These are phyloP conservation scores for Diplodia scrobiculata DNA, from an alignment of 2,329 filamentous ascomycete species.

Conservation along the genomic window DNA sequence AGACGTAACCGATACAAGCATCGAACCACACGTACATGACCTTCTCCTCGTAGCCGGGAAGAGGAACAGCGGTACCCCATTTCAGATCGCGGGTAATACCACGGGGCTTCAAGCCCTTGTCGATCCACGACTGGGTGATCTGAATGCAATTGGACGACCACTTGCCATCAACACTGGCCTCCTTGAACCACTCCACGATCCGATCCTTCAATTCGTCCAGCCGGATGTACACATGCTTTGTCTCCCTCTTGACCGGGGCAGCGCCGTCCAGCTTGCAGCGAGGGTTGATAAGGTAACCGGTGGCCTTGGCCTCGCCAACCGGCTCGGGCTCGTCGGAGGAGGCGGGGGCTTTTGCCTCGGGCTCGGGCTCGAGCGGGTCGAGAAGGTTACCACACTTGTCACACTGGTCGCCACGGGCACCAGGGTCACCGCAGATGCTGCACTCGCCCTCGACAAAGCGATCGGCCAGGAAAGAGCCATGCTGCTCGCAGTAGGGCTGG, in stretches of 20 bases:
- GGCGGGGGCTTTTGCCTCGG: conserved; percentile 21
- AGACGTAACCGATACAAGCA: conserved; percentile 91
- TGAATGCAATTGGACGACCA: conserved; percentile 75
- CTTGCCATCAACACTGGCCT: conserved; percentile 70
- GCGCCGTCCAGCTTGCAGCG: conserved; percentile 89
- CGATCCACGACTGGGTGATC: conserved; percentile 80
- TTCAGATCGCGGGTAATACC: conserved; percentile 91
- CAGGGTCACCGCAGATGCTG: conserved; percentile 64
- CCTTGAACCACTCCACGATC: conserved; percentile 75
- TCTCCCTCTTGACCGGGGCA: conserved; percentile 75
- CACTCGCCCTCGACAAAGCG: conserved; percentile 81
- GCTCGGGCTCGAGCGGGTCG: conserved; percentile 50
- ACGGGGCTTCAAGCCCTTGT: conserved; percentile 79
- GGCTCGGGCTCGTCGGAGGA: conserved; percentile 21
- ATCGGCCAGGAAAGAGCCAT: conserved; percentile 51
- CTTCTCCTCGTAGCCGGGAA: conserved; percentile 67
- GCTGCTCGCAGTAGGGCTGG: conserved; percentile 84
- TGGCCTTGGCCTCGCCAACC: conserved; percentile 27
- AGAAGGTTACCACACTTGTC: conserved; percentile 55
- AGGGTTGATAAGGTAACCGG: conserved; percentile 52
- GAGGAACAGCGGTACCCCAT: conserved; percentile 73
- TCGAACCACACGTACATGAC: conserved; percentile 95
- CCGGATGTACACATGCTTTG: conserved; percentile 87
- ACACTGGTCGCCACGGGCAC: conserved; percentile 58
- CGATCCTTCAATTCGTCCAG: conserved; percentile 79